Percentiles rank a stretch among this genome's conserved stretches.
These are phyloP conservation scores for Clathrus columnatus DNA, from an alignment of 768 basidiomycete genomes.

Conservation along the genomic window DNA sequence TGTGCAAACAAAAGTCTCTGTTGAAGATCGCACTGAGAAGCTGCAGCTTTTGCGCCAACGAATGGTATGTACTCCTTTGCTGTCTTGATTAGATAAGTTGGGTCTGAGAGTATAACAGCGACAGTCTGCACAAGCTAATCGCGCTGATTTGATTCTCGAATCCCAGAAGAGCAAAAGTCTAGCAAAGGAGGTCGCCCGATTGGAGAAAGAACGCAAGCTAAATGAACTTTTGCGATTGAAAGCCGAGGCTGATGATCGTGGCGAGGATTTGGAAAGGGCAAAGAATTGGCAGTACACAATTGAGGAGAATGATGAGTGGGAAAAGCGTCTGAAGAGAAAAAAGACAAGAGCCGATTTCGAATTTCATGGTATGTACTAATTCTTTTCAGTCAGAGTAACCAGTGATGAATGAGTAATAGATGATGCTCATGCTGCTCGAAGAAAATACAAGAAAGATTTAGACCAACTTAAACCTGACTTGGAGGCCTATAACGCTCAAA, in stretches of 20 bases:
- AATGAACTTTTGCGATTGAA: constrained; percentile 80
- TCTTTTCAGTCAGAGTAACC: not conserved
- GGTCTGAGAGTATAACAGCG: constrained; percentile 37
- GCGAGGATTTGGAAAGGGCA: constrained; percentile 84
- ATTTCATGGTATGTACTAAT: constrained; percentile 68
- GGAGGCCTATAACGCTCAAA: constrained; percentile 79
- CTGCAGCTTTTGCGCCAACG: constrained; percentile 65
- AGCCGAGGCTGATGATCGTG: constrained; percentile 64
- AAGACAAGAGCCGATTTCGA: constrained; percentile 78
- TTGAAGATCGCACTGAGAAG: constrained; percentile 72
- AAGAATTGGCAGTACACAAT: constrained; percentile 96
- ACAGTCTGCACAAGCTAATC: constrained; percentile 72
- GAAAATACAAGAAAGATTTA: constrained; percentile 87
- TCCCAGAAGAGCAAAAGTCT: constrained; percentile 67
- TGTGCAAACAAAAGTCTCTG: constrained; percentile 4
- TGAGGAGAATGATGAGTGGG: constrained; percentile 95
- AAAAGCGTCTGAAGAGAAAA: constrained; percentile 79
- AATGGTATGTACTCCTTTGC: constrained; percentile 52
- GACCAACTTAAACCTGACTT: constrained; percentile 84
- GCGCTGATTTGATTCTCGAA: constrained; percentile 79
- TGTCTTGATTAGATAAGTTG: constrained; percentile 7
- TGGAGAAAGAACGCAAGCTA: constrained; percentile 85
- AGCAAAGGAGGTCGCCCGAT: constrained; percentile 69
- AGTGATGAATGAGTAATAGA: constrained; percentile 38
- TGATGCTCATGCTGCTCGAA: constrained; percentile 80